Conservation (phyloP, 208 protist genomes). For the Trypanosoma conorhini region DNA sequence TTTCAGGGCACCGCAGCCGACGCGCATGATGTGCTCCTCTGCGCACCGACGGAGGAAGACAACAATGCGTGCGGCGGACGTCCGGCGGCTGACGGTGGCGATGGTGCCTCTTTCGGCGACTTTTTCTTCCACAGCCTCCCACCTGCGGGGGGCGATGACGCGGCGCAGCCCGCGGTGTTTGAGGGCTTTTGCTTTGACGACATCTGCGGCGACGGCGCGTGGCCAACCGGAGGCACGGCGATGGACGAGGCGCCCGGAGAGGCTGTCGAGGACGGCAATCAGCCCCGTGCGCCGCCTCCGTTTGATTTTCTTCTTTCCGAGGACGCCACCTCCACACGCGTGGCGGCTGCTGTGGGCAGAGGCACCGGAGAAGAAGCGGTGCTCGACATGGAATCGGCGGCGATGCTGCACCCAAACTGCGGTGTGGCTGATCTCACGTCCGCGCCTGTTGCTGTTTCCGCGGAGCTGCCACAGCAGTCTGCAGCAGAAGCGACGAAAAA, state of each 20-base stretch:
- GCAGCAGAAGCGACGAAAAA: background rate
- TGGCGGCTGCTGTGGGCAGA: background rate
- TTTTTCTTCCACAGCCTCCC: constrained; percentile 29
- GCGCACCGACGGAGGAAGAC: background rate
- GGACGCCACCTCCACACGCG: background rate
- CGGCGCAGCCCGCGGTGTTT: constrained; percentile 13
- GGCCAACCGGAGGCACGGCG: constrained; percentile 2
- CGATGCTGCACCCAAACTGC: background rate
- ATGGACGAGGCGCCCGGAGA: background rate
- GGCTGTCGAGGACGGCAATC: background rate
- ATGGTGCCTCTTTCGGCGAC: constrained; percentile 18
- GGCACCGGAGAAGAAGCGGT: background rate
- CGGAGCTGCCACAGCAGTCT: background rate
- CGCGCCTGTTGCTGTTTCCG: background rate
- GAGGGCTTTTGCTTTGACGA: constrained; percentile 33
- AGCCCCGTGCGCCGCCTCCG: background rate
- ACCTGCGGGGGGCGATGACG: constrained; percentile 4
- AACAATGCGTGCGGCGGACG: background rate
- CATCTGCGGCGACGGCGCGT: constrained; percentile 22
- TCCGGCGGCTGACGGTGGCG: background rate
- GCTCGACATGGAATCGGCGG: background rate
- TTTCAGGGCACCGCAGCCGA: background rate
- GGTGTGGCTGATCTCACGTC: background rate
- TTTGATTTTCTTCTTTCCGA: constrained; percentile 26
- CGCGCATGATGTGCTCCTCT: background rate